Evolutionary conservation across 495 filamentous ascomycete species (phyloP), one percentile per base, ranked within the genome.

Genomic region (Tuber microsphaerosporum): DNA sequence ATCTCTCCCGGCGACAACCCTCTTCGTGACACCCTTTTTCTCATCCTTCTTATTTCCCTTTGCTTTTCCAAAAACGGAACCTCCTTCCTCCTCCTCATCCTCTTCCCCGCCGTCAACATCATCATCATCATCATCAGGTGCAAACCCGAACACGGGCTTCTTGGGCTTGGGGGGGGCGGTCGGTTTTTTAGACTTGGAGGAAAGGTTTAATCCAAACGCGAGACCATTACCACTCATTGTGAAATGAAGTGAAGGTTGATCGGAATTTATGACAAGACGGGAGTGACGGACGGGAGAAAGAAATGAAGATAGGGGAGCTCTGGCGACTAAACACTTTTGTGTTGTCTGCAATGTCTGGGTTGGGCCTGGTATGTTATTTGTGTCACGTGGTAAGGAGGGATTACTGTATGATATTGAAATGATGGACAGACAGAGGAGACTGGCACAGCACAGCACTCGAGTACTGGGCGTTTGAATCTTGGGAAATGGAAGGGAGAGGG

Each of bases 111-210:
- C 72, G 26, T 72, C 74, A 12, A 76, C 79, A 45, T 69, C 70
- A 12, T 76, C 72, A 37, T 72, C 74, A 12, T 79, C 79, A 45
- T 69, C 70, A 12, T 74, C 80, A 46, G 61, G 75, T 41, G 75
- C 34, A 42, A 77, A 80, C 70, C 41, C 75, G 26, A 65, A 43
- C 65, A 82, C 61, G 16, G 76, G 76, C 9, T 71, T 76, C 69
- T 82, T 83, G 17, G 81, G 71, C 20, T 80, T 80, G 4, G 81
- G 74, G 70, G 81, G 78, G 22, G 68, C 77, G 10, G 74, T 76
- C 10, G 77, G 80, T 31, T 82, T 82, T 46, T 78, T 76, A 17
- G 73, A 45, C 46, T 76, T 75, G 72, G 72, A 41, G 20, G 71
- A 41, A 41, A 79, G 71, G 71, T 79, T 81, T 72, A 81, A 73